Conservation (phyloP, 2,329 filamentous ascomycete species). For the Exophiala phaeomuriformis region DNA sequence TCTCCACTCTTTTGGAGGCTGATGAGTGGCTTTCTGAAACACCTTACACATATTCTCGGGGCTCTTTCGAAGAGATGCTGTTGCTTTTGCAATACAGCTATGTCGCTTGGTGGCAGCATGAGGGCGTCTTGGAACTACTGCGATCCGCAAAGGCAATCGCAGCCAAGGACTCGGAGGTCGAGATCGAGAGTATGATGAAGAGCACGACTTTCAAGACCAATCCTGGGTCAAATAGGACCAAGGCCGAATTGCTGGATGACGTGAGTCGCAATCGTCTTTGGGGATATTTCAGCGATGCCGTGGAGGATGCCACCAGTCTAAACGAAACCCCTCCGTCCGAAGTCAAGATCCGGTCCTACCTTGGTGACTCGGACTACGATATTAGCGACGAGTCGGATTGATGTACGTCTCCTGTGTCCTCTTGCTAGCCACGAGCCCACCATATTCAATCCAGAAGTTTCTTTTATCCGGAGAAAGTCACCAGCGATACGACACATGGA, state of each 20-base stretch:
- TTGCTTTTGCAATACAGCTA: slow-evolving; percentile 25
- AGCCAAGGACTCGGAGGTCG: slow-evolving; percentile 1
- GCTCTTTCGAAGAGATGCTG: slow-evolving; percentile 25
- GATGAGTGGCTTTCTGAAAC: slow-evolving; percentile 21
- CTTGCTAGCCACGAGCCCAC: neutral
- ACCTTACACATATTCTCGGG: slow-evolving; percentile 11
- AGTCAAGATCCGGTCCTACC: neutral
- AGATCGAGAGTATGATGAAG: slow-evolving; percentile 5
- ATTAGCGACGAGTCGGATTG: too few species aligned
- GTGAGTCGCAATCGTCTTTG: slow-evolving; percentile 5
- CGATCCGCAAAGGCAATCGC: slow-evolving; percentile 7
- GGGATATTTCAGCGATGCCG: slow-evolving; percentile 6
- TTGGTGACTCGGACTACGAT: too few species aligned
- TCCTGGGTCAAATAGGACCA: slow-evolving; percentile 1
- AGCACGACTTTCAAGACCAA: neutral
- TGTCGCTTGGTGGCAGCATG: slow-evolving; percentile 26
- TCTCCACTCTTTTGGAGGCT: slow-evolving; percentile 26
- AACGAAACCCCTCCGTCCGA: slow-evolving; percentile 5
- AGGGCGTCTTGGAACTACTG: slow-evolving; percentile 11
- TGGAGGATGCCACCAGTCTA: slow-evolving; percentile 8
- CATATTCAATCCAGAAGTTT: too few species aligned
- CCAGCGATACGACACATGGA: neutral
- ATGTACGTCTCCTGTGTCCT: neutral
- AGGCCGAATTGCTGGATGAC: slow-evolving; percentile 1
- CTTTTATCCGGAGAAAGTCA: neutral